Evolutionary conservation across 768 basidiomycete genomes (phyloP), one percentile per base, ranked within the genome.

Genomic region (Coprinopsis strossmayeri): DNA sequence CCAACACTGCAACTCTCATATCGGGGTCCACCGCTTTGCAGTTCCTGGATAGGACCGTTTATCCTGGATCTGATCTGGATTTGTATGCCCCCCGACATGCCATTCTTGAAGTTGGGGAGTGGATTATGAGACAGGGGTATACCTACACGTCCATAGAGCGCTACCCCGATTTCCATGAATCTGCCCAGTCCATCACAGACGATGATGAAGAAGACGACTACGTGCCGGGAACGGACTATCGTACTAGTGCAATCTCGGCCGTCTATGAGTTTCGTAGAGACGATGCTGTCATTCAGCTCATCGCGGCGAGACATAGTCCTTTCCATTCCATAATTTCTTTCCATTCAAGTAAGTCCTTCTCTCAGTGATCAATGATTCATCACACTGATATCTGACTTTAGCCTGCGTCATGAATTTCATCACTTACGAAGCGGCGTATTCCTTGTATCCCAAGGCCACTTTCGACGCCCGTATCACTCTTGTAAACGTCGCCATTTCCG

Each of bases 1-100:
- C 64, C 0, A 54, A 48, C 13, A 76, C 73, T 0, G 70, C 66
- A 32, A 68, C 69, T 0, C 54, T 81, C 20, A 70, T 81, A 17
- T 80, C 79, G 2, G 79, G 79, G 9, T 79, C 78, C 0, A 64
- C 61, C 23, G 78, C 76, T 0, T 66, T 79, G 2, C 78, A 81
- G 43, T 77, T 78, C 53, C 64, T 81, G 34, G 71, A 73, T 42
- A 57, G 76, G 15, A 53, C 63, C 0, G 60, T 61, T 30, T 79
- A 77, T 51, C 61, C 66, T 2, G 65, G 65, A 3, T 67, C 77
- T 0, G 78, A 81, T 52, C 68, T 81, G 5, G 79, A 81, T 46
- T 32, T 81, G 3, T 80, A 80, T 55, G 61, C 67, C 13, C 61
- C 69, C 5, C 63, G 66, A 2, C 56, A 59, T 0, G 55, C 59